Percentiles rank a stretch among this genome's conserved stretches.
phyloP scores from a whole-genome alignment of 2,329 filamentous ascomycete genomes.

The Drechslerella dactyloides region DNA sequence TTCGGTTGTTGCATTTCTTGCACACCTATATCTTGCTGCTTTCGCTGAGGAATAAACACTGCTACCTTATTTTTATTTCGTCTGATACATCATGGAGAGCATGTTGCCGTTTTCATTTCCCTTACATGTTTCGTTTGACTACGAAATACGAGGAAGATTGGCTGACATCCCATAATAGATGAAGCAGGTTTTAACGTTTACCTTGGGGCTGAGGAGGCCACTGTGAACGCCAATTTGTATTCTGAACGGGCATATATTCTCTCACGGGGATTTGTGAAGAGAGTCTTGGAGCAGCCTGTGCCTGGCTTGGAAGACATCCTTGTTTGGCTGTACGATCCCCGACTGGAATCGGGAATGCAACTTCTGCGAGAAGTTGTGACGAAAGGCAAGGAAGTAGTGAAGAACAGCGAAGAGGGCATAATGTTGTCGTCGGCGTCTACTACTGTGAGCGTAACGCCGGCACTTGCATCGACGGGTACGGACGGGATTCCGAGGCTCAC shows the following conservation, averaged over 20 bases:
- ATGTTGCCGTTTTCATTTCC: neutral
- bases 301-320: slow-evolving; percentile 64
- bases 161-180: slow-evolving; percentile 57
- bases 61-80: slow-evolving; percentile 58
- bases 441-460: slow-evolving; percentile 25
- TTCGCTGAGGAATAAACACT: slow-evolving; percentile 67
- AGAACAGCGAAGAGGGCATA: slow-evolving; percentile 56
- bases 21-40: slow-evolving; percentile 57
- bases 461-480: slow-evolving; percentile 54
- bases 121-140: slow-evolving; percentile 10
- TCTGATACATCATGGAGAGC: slow-evolving; percentile 34
- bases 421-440: slow-evolving; percentile 35
- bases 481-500: slow-evolving; percentile 62
- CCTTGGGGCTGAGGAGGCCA: slow-evolving; percentile 60
- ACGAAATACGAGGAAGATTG: neutral
- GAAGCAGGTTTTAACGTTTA: slow-evolving; percentile 68
- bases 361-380: slow-evolving; percentile 61
- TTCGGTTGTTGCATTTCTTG: slow-evolving; percentile 46
- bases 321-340: slow-evolving; percentile 62
- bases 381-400: slow-evolving; percentile 59
- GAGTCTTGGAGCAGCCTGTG: slow-evolving; percentile 60
- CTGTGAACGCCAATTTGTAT: slow-evolving; percentile 62
- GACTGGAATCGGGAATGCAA: slow-evolving; percentile 55
- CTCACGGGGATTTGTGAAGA: slow-evolving; percentile 63
- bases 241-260: slow-evolving; percentile 65